Base-by-base conservation (phyloP, 2,329 filamentous ascomycete genomes). In the Cercospora zeina region DNA sequence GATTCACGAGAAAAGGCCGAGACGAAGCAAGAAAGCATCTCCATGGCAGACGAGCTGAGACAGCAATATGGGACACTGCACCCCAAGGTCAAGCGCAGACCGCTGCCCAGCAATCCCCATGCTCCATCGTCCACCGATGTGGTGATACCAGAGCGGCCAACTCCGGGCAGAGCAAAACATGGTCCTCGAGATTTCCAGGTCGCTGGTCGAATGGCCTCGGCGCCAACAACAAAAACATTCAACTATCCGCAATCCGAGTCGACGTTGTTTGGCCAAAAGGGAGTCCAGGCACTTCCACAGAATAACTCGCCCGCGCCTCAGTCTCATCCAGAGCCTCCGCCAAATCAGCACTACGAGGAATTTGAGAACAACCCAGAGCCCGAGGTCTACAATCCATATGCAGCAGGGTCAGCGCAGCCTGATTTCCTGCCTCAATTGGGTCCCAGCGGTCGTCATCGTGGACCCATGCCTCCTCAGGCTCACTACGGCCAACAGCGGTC, bases 1-100 rank as follows among this genome's bases (percentile, higher is more conserved):
- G 95, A 99, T 75, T 87, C 84, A 60, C 85, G 93, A 27, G 89
- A 91, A 19, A 95, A 95, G 77, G 83, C 84, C 11, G 92, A 89
- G 77, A 78, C 82, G 1, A 78, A 78, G 7, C 77, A 75, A 31
- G 82, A 85, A 64, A 87, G 63, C 50, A 67, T 63, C 50, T 66
- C 67, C 7, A 66, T 67, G 8, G 69, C 68, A 19, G 70, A 73
- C 24, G 71, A 73, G 47, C 36, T 69, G 45, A 65, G 63, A 66
- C 65, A 65, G 62, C 61, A 66, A 53, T 69, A 69, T 59, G 67
- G 67, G 16, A 68, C 59, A 27, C 27, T 65, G 21, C 60, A 64
- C 13, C 62, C 64, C 5, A 70, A 67, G 50, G 85, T 96, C 50
- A 96, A 93, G 79, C 85, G 93, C 68, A 85, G 93, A 34, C 93